Percentiles rank a stretch among this genome's conserved stretches.
phyloP scores from a whole-genome alignment of 108 stramenopile species.

The Pseudonitzschia pungens region DNA sequence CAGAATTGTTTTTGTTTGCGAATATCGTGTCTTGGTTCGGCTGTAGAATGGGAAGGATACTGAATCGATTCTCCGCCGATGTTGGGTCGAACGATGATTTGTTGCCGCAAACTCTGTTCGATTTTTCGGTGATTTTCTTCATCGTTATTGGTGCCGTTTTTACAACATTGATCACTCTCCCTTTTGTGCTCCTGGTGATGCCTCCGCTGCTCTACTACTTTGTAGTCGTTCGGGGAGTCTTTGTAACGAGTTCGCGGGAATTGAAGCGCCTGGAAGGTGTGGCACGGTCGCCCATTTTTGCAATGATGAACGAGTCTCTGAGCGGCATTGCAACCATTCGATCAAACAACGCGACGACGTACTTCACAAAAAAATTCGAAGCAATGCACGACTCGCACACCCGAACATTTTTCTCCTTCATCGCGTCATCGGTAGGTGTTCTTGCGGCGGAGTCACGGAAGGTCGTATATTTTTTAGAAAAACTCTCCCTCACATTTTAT shows the following conservation, averaged over 20 bases:
- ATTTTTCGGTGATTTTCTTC: conserved; percentile 68
- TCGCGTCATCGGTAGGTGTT: conserved; percentile 88
- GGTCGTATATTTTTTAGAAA: neutral
- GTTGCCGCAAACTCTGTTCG: conserved; percentile 72
- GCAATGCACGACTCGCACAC: conserved; percentile 74
- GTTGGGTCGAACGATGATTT: conserved; percentile 82
- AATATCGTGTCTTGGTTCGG: neutral
- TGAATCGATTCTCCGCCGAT: conserved; percentile 83
- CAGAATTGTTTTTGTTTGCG: neutral
- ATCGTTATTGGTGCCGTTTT: conserved; percentile 70
- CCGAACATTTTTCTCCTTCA: conserved; percentile 82
- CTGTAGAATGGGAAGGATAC: conserved; percentile 68
- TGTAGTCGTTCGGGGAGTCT: conserved; percentile 58
- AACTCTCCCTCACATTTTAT: neutral
- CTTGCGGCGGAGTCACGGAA: conserved; percentile 30
- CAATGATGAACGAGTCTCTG: conserved; percentile 82
- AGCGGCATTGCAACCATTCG: conserved; percentile 89
- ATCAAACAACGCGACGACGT: conserved; percentile 62
- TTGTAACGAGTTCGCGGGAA: conserved; percentile 79
- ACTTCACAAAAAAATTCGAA: conserved; percentile 67
- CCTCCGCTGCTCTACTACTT: conserved; percentile 77
- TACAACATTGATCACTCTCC: conserved; percentile 60
- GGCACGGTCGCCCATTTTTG: conserved; percentile 86
- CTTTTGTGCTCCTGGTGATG: conserved; percentile 64
- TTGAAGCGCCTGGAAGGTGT: conserved; percentile 85